Base-by-base conservation (phyloP, 805 yeast genomes). In the Vanderwaltozyma yarrowii region DNA sequence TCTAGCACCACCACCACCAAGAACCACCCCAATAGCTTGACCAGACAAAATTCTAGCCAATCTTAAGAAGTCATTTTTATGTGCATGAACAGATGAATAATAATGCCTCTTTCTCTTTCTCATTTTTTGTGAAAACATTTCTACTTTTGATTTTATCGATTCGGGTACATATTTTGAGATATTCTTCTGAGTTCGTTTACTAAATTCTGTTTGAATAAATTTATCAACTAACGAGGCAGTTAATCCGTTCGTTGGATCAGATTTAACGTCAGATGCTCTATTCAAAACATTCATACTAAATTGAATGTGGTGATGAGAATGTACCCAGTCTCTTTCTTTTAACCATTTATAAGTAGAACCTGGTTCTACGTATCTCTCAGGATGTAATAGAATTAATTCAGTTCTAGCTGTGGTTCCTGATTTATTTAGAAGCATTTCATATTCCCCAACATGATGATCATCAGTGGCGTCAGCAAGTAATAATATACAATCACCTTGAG, bases 1-100 rank as follows among this genome's bases (percentile, higher is more conserved):
- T 48, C 97, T 69, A 0, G 97, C 95, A 31, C 98, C 98, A 30
- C 98, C 98, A 12, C 98, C 98, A 6, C 98, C 98, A 3, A 89
- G 66, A 5, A 89, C 96, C 15, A 92, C 65, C 0, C 97, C 98
- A 30, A 92, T 83, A 0, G 96, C 95, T 55, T 87, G 86, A 7
- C 95, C 95, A 0, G 96, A 83, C 13, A 89, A 62, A 8, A 92
- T 73, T 51, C 98, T 71, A 0, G 98, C 97, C 27, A 89, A 62
- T 40, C 98, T 70, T 58, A 85, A 67, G 56, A 92, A 92, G 57
- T 89, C 98, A 56, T 80, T 81, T 57, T 88, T 88, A 55, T 83
- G 87, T 11, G 73, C 63, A 36, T 56, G 50, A 6, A 49, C 51
- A 8, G 64, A 51, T 1, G 62, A 52, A 33, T 58, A 46, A 48